Conservation (phyloP, 306 rosid species). For the Sechiopsis laciniata region DNA sequence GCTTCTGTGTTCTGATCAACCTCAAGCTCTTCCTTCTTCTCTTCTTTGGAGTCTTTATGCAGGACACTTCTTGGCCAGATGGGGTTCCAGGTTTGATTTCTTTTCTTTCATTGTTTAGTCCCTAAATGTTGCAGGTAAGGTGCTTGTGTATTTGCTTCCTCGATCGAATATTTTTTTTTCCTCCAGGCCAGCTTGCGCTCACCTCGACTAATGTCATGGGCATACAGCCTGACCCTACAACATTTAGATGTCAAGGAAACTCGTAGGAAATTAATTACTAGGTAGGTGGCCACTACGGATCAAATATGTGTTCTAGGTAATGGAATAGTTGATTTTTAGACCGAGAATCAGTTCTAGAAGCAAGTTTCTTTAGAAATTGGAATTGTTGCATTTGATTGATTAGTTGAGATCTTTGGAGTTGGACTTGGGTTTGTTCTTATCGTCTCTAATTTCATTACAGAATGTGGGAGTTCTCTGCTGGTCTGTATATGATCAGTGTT, state of each 20-base stretch:
- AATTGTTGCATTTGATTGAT: neutral
- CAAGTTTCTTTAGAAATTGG: neutral
- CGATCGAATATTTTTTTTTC: no score
- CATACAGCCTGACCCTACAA: no score
- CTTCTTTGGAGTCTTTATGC: slow-evolving; percentile 44
- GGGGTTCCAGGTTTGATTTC: slow-evolving; percentile 62
- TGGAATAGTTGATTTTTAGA: neutral
- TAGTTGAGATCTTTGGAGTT: neutral
- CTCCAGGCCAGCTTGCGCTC: no score
- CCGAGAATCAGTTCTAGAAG: neutral
- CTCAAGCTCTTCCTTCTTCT: slow-evolving; percentile 28
- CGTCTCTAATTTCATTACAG: slow-evolving; percentile 30
- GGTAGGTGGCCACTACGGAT: no score
- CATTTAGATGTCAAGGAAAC: no score
- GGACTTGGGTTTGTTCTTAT: neutral
- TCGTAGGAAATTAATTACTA: no score
- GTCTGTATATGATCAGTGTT: slow-evolving; percentile 72
- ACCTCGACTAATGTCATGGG: no score
- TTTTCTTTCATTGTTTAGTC: neutral
- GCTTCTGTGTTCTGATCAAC: slow-evolving; percentile 23
- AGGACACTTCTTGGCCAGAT: slow-evolving; percentile 71
- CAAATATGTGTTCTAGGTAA: neutral
- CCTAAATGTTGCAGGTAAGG: no score
- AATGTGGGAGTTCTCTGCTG: slow-evolving; percentile 98
- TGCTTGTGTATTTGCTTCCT: no score